Conservation (phyloP, 441 rosid species). For the Erysimum cheiri region DNA sequence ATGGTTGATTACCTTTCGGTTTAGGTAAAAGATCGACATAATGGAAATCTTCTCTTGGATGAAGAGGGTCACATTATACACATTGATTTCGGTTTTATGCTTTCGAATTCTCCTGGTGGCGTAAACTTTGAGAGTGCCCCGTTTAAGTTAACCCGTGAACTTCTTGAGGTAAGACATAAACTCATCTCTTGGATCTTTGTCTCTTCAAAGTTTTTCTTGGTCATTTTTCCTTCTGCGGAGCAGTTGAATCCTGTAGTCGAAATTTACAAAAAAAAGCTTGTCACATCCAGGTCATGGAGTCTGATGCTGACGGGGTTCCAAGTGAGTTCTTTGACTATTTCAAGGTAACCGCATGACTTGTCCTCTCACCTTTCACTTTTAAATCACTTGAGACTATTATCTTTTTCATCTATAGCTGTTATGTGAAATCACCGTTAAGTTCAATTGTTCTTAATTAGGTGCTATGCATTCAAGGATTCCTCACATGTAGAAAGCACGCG, state of each 20-base stretch:
- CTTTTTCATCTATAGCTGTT: neutral
- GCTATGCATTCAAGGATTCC: conserved; percentile 97
- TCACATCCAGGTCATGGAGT: conserved; percentile 83
- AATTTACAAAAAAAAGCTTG: conserved; percentile 5
- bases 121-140: conserved; percentile 98
- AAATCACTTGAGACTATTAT: neutral
- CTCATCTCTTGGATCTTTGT: neutral
- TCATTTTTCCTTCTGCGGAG: conserved; percentile 8
- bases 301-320: conserved; percentile 97
- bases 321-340: conserved; percentile 97
- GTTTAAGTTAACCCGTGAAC: conserved; percentile 94
- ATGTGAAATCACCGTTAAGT: conserved; percentile 6
- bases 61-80: conserved; percentile 99
- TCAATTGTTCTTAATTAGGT: conserved; percentile 56
- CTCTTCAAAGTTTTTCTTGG: conserved; percentile 14
- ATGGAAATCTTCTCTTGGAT: conserved; percentile 92
- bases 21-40: conserved; percentile 96
- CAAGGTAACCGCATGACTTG: conserved; percentile 56
- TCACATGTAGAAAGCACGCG: conserved; percentile 97
- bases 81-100: conserved; percentile 99
- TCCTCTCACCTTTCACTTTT: neutral
- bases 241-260: neutral
- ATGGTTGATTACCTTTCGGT: conserved; percentile 33
- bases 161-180: conserved; percentile 73
- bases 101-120: conserved; percentile 72